Percentiles rank a stretch among this genome's conserved stretches.
Evolutionary conservation across 306 rosid genomes (phyloP).

Genomic region (Vigna angularis): DNA sequence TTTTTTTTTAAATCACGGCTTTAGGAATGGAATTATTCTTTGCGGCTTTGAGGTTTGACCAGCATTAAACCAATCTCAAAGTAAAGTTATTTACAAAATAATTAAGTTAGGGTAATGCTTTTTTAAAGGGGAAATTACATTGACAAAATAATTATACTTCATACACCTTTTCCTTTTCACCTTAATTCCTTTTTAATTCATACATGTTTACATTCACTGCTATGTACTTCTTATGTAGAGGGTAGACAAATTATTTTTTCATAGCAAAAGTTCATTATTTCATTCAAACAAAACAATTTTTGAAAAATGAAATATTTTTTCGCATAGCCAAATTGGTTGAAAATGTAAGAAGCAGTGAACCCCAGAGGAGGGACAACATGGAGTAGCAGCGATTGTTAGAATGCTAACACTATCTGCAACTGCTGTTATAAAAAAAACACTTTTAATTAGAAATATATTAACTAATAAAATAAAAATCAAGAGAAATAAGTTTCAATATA

Average conservation of each 20-base stretch:
- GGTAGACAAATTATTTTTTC: too few species aligned
- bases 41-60: slow-evolving; percentile 16
- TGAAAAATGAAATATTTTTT: too few species aligned
- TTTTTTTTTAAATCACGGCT: not conserved
- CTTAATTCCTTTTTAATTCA: not conserved
- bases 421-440: not conserved
- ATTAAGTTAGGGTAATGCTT: not conserved
- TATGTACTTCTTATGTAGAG: not conserved
- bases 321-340: too few species aligned
- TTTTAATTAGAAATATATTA: not conserved
- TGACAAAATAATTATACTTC: not conserved
- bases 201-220: not conserved
- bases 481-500: not conserved
- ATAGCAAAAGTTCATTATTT: too few species aligned
- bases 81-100: slow-evolving; percentile 1
- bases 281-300: too few species aligned
- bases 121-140: not conserved
- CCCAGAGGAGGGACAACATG: too few species aligned
- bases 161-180: not conserved
- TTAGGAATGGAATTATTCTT: not conserved
- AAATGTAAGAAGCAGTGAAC: too few species aligned
- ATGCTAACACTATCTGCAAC: not conserved
- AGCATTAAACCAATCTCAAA: not conserved
- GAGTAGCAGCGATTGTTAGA: too few species aligned
- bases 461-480: not conserved